A percentile compares a stretch with the other conserved stretches of the same genome.
These are phyloP conservation scores for Mycena belliarum DNA, from an alignment of 768 basidiomycete genomes.

Conservation along the genomic window DNA sequence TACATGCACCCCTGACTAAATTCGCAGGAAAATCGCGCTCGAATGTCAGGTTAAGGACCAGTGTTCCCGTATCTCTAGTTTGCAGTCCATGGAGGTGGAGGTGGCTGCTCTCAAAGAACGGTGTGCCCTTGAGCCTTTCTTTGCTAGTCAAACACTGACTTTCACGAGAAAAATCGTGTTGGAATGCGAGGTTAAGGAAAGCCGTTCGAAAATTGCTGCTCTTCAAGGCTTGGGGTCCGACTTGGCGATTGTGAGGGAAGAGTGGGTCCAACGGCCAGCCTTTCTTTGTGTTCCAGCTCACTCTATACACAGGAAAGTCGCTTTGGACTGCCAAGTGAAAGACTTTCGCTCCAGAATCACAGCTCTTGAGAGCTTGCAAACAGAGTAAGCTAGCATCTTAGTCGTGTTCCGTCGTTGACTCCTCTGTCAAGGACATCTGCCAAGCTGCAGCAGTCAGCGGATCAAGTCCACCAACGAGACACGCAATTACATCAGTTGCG, in stretches of 20 bases:
- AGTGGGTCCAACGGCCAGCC: background rate
- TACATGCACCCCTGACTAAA: background rate
- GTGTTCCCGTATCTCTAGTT: background rate
- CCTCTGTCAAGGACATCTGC: background rate
- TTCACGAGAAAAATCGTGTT: constrained; percentile 8
- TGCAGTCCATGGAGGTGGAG: background rate
- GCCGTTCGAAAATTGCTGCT: constrained; percentile 1
- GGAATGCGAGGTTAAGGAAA: constrained; percentile 12
- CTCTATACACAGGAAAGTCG: background rate
- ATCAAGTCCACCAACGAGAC: constrained; percentile 6
- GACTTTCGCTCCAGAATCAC: constrained; percentile 5
- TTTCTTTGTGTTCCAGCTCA: background rate
- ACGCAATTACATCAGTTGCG: constrained; percentile 4
- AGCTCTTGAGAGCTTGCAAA: constrained; percentile 4
- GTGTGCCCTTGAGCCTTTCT: background rate
- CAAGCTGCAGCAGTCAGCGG: constrained; percentile 7
- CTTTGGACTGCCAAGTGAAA: constrained; percentile 7
- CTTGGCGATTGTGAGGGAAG: background rate
- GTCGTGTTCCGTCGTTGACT: background rate
- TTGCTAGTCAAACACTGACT: background rate
- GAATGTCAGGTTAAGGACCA: constrained; percentile 13
- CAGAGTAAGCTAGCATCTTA: constrained; percentile 1
- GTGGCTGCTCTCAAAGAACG: background rate
- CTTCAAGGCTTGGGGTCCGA: constrained; percentile 1
- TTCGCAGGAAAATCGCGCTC: constrained; percentile 5